phyloP scores from a whole-genome alignment of 2,329 filamentous ascomycete species.

The Fusarium cicatricum region DNA sequence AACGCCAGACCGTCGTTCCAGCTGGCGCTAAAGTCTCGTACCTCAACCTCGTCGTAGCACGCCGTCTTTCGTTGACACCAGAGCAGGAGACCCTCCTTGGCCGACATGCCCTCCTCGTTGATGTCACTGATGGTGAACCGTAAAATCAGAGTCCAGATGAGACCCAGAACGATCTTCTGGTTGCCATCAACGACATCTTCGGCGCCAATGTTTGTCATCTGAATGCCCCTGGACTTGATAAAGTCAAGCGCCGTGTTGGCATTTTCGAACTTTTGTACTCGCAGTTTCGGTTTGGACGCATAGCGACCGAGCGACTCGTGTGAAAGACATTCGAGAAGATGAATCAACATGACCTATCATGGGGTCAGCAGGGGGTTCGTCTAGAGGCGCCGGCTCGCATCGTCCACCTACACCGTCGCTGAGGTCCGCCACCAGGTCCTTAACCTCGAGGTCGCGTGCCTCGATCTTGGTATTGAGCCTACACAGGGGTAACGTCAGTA shows the following conservation, averaged over 20 bases:
- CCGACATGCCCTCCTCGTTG: constrained; percentile 96
- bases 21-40: constrained; percentile 91
- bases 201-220: constrained; percentile 98
- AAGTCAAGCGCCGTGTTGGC: constrained; percentile 95
- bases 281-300: constrained; percentile 93
- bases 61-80: constrained; percentile 99
- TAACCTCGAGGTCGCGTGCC: constrained; percentile 78
- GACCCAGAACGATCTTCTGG: constrained; percentile 92
- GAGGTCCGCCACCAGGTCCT: constrained; percentile 87
- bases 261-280: constrained; percentile 97
- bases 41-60: constrained; percentile 96
- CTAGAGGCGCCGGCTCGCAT: background rate
- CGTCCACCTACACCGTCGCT: constrained; percentile 84
- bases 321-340: constrained; percentile 95
- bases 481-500: constrained; percentile 14
- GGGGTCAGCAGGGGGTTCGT: constrained; percentile 1
- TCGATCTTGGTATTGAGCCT: constrained; percentile 98
- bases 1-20: constrained; percentile 99
- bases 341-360: constrained; percentile 85
- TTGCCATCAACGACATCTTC: constrained; percentile 99
- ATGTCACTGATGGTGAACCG: constrained; percentile 99
- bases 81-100: constrained; percentile 91
- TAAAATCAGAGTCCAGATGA: constrained; percentile 98
- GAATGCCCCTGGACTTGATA: constrained; percentile 88
- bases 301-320: constrained; percentile 95